phyloP scores from a whole-genome alignment of 2,329 filamentous ascomycete species.

The Sphaerostilbella broomeana region DNA sequence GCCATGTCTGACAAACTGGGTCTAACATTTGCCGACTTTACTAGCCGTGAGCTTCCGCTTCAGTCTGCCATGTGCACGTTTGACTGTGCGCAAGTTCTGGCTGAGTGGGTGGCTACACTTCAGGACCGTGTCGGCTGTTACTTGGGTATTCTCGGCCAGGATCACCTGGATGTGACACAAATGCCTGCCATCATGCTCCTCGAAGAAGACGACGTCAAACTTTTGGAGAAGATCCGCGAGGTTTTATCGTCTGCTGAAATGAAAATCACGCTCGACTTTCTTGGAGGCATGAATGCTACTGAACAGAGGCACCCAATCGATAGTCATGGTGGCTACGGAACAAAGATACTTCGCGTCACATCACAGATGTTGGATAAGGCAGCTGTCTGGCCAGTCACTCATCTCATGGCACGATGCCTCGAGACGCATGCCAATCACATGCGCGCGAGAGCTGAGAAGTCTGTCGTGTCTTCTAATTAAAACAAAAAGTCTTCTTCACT shows the following conservation, averaged over 20 bases:
- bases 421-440: constrained; percentile 49
- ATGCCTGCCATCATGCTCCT: constrained; percentile 85
- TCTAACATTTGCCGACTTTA: constrained; percentile 76
- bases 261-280: constrained; percentile 61
- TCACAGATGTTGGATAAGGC: constrained; percentile 83
- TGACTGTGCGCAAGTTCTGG: constrained; percentile 88
- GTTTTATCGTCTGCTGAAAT: constrained; percentile 70
- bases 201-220: constrained; percentile 83
- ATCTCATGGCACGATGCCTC: constrained; percentile 49
- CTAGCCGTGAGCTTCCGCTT: constrained; percentile 76
- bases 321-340: constrained; percentile 68
- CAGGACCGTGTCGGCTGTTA: constrained; percentile 92
- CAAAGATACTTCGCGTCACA: constrained; percentile 76
- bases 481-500: too few relatives aligned
- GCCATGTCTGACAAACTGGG: constrained; percentile 82
- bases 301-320: constrained; percentile 49
- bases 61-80: constrained; percentile 90
- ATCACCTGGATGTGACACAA: constrained; percentile 69
- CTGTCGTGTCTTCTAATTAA: constrained; percentile 36
- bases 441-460: constrained; percentile 47
- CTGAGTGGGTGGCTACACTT: constrained; percentile 88
- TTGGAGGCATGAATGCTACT: constrained; percentile 42
- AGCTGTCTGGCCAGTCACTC: constrained; percentile 75
- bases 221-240: constrained; percentile 75
- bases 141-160: constrained; percentile 76